These are phyloP conservation scores for Cryptococcus sp. DNA, from an alignment of 1,284 basidiomycete genomes.

Conservation along the genomic window DNA sequence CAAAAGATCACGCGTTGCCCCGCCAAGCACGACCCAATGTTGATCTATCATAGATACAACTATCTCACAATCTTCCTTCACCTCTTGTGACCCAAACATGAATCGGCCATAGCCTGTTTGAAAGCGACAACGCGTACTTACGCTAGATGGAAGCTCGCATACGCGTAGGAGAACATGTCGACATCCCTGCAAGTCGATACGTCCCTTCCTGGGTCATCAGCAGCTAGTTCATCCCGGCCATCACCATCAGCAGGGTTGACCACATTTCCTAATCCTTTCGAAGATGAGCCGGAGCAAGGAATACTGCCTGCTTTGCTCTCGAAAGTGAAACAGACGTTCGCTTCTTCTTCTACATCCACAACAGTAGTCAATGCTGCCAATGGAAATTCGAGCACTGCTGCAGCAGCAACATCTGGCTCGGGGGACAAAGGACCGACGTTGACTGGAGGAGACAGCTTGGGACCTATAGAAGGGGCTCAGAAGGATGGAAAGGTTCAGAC, in stretches of 20 bases:
- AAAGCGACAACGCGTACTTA: too few relatives aligned
- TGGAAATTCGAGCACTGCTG: neutral
- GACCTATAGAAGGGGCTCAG: neutral
- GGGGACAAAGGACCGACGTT: slow-evolving; percentile 4
- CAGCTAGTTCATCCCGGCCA: slow-evolving; percentile 13
- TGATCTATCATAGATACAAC: too few relatives aligned
- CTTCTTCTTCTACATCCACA: slow-evolving; percentile 11
- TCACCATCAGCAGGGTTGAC: slow-evolving; percentile 36
- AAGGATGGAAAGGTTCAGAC: slow-evolving; percentile 23
- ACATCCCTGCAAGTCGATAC: slow-evolving; percentile 15
- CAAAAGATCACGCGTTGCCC: too few relatives aligned
- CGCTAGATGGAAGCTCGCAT: too few relatives aligned
- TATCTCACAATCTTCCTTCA: too few relatives aligned
- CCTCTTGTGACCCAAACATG: too few relatives aligned
- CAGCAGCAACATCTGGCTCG: neutral
- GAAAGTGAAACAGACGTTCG: slow-evolving; percentile 51
- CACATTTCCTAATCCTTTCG: slow-evolving; percentile 51
- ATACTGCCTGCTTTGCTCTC: slow-evolving; percentile 49
- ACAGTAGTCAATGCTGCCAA: slow-evolving; percentile 4
- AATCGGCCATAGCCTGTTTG: too few relatives aligned
- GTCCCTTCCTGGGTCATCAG: slow-evolving; percentile 6
- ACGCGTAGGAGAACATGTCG: slow-evolving; percentile 6
- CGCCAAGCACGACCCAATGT: too few relatives aligned
- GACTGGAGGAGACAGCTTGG: neutral
- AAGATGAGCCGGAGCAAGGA: slow-evolving; percentile 51